These are phyloP conservation scores for Quercus phellos DNA, from an alignment of 331 rosid genomes.

Conservation along the genomic window DNA sequence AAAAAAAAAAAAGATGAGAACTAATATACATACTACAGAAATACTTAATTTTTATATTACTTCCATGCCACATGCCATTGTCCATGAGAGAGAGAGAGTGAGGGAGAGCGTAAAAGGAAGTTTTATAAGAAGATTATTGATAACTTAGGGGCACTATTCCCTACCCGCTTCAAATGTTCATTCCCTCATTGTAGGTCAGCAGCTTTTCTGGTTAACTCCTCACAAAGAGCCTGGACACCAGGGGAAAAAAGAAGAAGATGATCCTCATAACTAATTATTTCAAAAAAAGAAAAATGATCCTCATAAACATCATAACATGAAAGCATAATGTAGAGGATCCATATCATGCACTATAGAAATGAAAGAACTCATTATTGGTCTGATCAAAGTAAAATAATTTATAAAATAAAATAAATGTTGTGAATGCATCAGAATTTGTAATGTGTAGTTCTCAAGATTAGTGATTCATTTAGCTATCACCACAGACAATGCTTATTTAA, in stretches of 20 bases:
- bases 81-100: background rate
- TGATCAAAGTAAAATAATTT: background rate
- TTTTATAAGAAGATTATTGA: slow-evolving; percentile 12
- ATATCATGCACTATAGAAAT: too few species aligned
- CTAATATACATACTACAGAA: background rate
- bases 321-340: too few species aligned
- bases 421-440: background rate
- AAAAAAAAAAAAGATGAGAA: slow-evolving; percentile 7
- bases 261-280: background rate
- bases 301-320: background rate
- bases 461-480: too few species aligned
- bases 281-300: background rate
- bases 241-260: background rate
- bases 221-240: slow-evolving; percentile 72
- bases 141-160: slow-evolving; percentile 7
- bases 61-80: slow-evolving; percentile 9
- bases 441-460: background rate
- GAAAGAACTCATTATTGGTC: background rate
- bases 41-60: background rate
- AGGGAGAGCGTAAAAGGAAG: background rate
- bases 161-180: slow-evolving; percentile 66
- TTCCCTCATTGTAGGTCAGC: slow-evolving; percentile 66
- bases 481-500: background rate
- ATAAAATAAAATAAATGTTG: background rate
- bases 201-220: slow-evolving; percentile 72